Evolutionary conservation across 169 alveolate species (phyloP).

Genomic region (Perkinsus chesapeaki): DNA sequence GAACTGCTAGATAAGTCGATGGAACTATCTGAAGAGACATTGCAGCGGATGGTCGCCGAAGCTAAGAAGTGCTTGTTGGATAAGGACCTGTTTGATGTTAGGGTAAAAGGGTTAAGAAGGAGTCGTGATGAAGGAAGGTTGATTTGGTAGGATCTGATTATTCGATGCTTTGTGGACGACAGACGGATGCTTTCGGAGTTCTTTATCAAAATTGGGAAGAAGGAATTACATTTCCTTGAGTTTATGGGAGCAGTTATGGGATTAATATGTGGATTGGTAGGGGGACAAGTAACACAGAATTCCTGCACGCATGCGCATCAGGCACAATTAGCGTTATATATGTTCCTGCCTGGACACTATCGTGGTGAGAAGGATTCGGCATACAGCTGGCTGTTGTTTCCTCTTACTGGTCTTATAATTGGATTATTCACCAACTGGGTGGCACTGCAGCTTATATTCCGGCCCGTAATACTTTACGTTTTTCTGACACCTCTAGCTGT

Average conservation of each 20-base stretch:
- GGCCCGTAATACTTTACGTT: neutral
- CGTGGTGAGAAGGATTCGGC: neutral
- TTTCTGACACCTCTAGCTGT: neutral
- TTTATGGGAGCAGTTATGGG: constrained; percentile 12
- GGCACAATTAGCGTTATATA: neutral
- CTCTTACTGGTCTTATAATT: neutral
- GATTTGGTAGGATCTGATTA: neutral
- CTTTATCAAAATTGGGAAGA: constrained; percentile 2
- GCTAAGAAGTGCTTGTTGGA: neutral
- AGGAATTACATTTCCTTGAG: constrained; percentile 6
- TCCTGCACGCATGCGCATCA: neutral
- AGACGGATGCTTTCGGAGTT: neutral
- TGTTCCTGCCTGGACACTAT: neutral
- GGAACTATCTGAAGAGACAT: neutral
- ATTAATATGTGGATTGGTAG: neutral
- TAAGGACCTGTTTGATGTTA: neutral
- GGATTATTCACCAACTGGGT: constrained; percentile 13
- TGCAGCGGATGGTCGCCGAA: neutral
- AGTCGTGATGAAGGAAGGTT: neutral
- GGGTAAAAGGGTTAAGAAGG: neutral
- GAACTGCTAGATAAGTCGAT: neutral
- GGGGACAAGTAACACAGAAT: neutral
- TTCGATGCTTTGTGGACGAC: neutral
- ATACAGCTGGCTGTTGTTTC: neutral
- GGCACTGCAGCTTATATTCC: constrained; percentile 4